Conservation (phyloP, 768 basidiomycete species). For the Rhizopogon rudus region DNA sequence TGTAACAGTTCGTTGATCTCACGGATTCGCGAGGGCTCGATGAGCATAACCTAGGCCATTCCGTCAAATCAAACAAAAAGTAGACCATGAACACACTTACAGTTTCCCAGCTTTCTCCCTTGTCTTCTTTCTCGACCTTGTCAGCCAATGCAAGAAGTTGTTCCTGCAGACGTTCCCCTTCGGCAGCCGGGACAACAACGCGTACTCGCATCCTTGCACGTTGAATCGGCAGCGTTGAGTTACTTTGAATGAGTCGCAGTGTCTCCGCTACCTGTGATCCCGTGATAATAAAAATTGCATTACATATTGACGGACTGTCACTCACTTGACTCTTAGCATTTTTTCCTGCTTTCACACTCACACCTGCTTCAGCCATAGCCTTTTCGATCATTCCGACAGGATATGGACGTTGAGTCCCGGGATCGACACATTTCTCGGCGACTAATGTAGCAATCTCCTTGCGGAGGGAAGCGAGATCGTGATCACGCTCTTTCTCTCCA, state of each 20-base stretch:
- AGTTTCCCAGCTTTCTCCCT: constrained; percentile 78
- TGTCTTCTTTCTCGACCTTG: constrained; percentile 80
- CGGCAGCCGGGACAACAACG: constrained; percentile 62
- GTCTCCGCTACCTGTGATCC: constrained; percentile 76
- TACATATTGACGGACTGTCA: neutral
- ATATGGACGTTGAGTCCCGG: constrained; percentile 82
- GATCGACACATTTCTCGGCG: constrained; percentile 95
- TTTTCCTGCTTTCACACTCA: constrained; percentile 85
- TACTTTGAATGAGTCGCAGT: constrained; percentile 75
- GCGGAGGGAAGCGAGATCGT: constrained; percentile 77
- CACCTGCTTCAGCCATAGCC: constrained; percentile 93
- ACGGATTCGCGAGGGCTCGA: constrained; percentile 91
- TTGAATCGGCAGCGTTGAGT: constrained; percentile 87
- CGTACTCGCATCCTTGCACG: constrained; percentile 91
- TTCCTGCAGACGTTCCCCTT: constrained; percentile 65
- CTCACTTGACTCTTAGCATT: constrained; percentile 90
- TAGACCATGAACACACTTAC: constrained; percentile 42
- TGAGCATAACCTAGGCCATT: constrained; percentile 70
- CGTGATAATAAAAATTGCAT: neutral
- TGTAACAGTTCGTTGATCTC: constrained; percentile 86
- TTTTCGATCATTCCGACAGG: constrained; percentile 97
- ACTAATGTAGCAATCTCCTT: constrained; percentile 92
- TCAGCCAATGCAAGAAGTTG: constrained; percentile 71
- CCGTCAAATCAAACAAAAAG: neutral
- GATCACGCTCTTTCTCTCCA: constrained; percentile 93